A percentile compares a stretch with the other conserved stretches of the same genome.
Conservation (phyloP, 2,329 filamentous ascomycete species). For the Diplodia seriata region DNA sequence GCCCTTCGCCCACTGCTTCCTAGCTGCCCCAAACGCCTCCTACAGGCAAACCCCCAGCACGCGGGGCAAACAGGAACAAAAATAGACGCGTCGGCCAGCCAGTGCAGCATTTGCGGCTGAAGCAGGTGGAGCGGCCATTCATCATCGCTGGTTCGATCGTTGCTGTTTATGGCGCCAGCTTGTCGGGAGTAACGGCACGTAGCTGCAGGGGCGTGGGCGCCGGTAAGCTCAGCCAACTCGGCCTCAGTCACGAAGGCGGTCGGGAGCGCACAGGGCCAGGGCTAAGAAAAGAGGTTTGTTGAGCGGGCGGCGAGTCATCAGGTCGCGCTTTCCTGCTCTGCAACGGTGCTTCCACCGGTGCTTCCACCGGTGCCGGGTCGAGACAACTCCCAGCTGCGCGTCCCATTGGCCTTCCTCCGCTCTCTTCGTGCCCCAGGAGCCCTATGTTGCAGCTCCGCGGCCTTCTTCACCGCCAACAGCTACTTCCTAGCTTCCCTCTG, state of each 20-base stretch:
- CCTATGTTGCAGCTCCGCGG: too few species aligned
- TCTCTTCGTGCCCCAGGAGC: background rate
- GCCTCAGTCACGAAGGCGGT: slow-evolving; percentile 13
- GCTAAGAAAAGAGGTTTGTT: background rate
- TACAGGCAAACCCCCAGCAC: background rate
- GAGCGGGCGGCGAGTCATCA: slow-evolving; percentile 7
- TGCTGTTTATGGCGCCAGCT: slow-evolving; percentile 11
- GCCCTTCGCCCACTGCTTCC: background rate
- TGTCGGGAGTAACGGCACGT: slow-evolving; percentile 27
- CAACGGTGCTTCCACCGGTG: background rate
- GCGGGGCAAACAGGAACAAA: background rate
- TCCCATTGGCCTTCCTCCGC: background rate
- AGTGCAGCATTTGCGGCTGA: background rate
- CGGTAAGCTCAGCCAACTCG: background rate
- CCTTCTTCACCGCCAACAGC: background rate
- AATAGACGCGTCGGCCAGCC: background rate
- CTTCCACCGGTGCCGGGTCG: background rate
- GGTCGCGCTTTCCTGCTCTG: background rate
- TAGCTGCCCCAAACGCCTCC: background rate
- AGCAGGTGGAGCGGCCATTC: background rate
- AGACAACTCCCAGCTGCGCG: background rate
- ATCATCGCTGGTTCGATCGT: slow-evolving; percentile 1
- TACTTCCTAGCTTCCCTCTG: background rate
- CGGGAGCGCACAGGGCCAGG: slow-evolving; percentile 8
- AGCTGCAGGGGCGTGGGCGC: slow-evolving; percentile 20